Evolutionary conservation across 495 filamentous ascomycete species (phyloP).

Genomic region (Neurospora sublineolata): DNA sequence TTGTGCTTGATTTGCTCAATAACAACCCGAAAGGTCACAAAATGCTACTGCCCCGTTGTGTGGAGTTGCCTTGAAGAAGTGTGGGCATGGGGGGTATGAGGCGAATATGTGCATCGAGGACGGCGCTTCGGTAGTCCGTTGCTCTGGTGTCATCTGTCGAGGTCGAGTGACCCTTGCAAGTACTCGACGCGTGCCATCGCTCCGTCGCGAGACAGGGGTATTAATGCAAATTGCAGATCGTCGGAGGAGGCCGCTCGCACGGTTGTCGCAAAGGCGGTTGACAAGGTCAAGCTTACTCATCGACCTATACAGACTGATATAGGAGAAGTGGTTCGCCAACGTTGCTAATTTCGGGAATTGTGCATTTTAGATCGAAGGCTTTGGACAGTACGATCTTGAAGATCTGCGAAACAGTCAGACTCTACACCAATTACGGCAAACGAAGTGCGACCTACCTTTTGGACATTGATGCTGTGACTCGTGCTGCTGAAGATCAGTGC

Average conservation of each 20-base stretch:
- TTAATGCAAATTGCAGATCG: neutral
- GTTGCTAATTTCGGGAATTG: constrained; percentile 96
- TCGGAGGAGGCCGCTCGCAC: neutral
- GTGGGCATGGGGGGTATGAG: neutral
- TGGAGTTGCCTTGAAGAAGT: neutral
- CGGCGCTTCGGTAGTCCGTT: neutral
- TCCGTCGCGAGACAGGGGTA: neutral
- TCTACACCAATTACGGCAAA: neutral
- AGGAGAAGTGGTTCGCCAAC: constrained; percentile 91
- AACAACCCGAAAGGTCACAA: neutral
- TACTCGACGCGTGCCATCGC: neutral
- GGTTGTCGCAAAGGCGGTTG: neutral
- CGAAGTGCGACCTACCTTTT: constrained; percentile 57
- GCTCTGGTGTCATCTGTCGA: neutral
- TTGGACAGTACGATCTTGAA: constrained; percentile 99
- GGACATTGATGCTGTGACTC: constrained; percentile 97
- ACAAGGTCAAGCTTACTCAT: neutral
- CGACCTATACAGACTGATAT: constrained; percentile 50
- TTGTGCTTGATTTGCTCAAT: neutral
- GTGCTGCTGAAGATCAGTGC: constrained; percentile 96
- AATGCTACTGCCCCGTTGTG: neutral
- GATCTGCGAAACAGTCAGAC: constrained; percentile 48
- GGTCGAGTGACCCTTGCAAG: neutral
- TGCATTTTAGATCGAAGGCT: constrained; percentile 97
- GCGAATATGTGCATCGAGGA: neutral